Conservation (phyloP, 352 stramenopile genomes). For the Thraustotheca clavata region DNA sequence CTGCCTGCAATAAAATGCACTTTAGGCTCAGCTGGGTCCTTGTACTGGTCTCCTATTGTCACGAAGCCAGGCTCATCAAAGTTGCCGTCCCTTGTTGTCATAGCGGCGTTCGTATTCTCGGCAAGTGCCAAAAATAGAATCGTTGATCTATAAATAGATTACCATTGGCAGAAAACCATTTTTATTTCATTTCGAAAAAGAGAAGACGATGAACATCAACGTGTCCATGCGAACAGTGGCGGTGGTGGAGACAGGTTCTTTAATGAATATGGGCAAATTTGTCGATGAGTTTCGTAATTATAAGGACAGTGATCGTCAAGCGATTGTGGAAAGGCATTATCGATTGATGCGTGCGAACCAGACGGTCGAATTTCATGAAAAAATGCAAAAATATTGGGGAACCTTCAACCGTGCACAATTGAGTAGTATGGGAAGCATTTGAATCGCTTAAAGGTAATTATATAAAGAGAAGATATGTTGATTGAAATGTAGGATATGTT, state of each 20-base stretch:
- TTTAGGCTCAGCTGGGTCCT: slow-evolving; percentile 30
- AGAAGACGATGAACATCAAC: background rate
- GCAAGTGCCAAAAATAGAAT: background rate
- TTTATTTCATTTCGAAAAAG: background rate
- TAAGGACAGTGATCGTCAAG: slow-evolving; percentile 55
- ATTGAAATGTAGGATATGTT: slow-evolving; percentile 69
- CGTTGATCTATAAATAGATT: too few species aligned
- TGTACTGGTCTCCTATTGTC: slow-evolving; percentile 53
- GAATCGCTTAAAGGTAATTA: slow-evolving; percentile 53
- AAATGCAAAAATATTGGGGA: slow-evolving; percentile 66
- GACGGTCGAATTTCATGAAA: slow-evolving; percentile 55
- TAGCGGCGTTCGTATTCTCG: background rate
- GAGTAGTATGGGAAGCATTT: slow-evolving; percentile 89
- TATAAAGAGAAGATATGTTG: slow-evolving; percentile 8
- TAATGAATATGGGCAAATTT: slow-evolving; percentile 58
- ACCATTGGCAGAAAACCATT: too few species aligned
- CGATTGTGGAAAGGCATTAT: slow-evolving; percentile 66
- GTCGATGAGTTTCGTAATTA: slow-evolving; percentile 75
- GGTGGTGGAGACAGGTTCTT: too few species aligned
- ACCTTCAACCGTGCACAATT: slow-evolving; percentile 73
- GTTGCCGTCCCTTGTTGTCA: slow-evolving; percentile 36
- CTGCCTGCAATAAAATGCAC: slow-evolving; percentile 44
- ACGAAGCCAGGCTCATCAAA: slow-evolving; percentile 67
- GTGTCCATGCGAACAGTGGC: slow-evolving; percentile 19
- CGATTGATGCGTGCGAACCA: slow-evolving; percentile 66